These are phyloP conservation scores for Zygnema cylindricum DNA, from an alignment of 139 green algal species.

Conservation along the genomic window DNA sequence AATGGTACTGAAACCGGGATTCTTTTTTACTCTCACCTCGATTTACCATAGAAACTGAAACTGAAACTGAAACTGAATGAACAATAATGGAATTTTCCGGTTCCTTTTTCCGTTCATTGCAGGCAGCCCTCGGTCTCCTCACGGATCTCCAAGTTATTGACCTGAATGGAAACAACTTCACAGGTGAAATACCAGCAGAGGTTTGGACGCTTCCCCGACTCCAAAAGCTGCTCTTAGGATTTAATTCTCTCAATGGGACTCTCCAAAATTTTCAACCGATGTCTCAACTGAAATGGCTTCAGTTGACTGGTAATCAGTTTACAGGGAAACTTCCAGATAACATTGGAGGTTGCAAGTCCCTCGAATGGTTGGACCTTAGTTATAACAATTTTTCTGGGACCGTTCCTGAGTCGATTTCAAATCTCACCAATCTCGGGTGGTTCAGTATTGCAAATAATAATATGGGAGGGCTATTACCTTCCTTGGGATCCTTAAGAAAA, in stretches of 20 bases:
- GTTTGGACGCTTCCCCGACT: background rate
- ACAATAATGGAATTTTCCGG: background rate
- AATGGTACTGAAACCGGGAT: background rate
- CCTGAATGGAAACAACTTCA: slow-evolving; percentile 6
- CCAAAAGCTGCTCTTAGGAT: background rate
- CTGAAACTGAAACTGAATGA: background rate
- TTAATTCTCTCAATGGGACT: background rate
- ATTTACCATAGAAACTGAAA: background rate
- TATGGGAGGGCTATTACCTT: background rate
- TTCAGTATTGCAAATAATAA: background rate
- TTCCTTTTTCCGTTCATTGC: background rate
- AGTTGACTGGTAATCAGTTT: slow-evolving; percentile 17
- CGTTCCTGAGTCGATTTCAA: background rate
- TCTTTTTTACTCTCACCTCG: background rate
- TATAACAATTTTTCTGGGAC: slow-evolving; percentile 20
- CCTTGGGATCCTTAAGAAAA: background rate
- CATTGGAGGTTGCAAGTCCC: slow-evolving; percentile 9
- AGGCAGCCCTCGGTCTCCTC: background rate
- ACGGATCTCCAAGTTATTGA: background rate
- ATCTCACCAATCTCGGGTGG: background rate
- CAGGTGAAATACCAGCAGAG: background rate
- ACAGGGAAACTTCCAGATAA: slow-evolving; percentile 15
- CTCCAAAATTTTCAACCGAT: background rate
- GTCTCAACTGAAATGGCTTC: background rate
- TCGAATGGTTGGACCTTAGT: slow-evolving; percentile 17